Percentiles rank a stretch among this genome's conserved stretches.
These are phyloP conservation scores for Neonothopanus nambi DNA, from an alignment of 1,284 basidiomycete species.

Conservation along the genomic window DNA sequence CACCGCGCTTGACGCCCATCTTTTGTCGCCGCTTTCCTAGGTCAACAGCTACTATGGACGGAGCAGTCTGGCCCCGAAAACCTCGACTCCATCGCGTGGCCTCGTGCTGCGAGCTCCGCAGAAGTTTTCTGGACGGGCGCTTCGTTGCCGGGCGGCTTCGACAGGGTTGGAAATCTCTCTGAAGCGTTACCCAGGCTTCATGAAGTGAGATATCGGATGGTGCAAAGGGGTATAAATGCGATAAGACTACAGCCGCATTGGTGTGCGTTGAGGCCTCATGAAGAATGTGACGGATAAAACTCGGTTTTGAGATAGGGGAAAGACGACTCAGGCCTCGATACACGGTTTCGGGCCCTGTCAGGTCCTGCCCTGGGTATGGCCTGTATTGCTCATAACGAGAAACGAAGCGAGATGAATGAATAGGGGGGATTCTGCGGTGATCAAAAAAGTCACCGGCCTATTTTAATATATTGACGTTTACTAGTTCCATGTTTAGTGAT, in stretches of 20 bases:
- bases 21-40: too few species aligned
- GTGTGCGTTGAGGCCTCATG: constrained; percentile 62
- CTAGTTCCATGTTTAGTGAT: too few species aligned
- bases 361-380: too few species aligned
- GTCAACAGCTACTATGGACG: constrained; percentile 53
- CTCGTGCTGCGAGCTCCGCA: constrained; percentile 57
- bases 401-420: too few species aligned
- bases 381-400: too few species aligned
- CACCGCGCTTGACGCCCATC: not conserved
- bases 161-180: constrained; percentile 30
- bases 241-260: constrained; percentile 69
- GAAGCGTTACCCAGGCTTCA: constrained; percentile 60
- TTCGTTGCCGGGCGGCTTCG: constrained; percentile 22
- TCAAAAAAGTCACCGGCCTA: too few species aligned
- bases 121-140: constrained; percentile 64
- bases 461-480: too few species aligned
- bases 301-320: too few species aligned
- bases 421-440: too few species aligned
- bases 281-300: constrained; percentile 41
- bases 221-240: constrained; percentile 58
- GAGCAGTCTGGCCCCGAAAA: constrained; percentile 56
- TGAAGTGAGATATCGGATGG: constrained; percentile 63
- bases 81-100: constrained; percentile 59
- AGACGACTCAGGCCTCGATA: too few species aligned
- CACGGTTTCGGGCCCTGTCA: too few species aligned